Percentiles rank a stretch among this genome's conserved stretches.
phyloP scores from a whole-genome alignment of 2,329 filamentous ascomycete species.

The Paraphaeosphaeria sporulosa region DNA sequence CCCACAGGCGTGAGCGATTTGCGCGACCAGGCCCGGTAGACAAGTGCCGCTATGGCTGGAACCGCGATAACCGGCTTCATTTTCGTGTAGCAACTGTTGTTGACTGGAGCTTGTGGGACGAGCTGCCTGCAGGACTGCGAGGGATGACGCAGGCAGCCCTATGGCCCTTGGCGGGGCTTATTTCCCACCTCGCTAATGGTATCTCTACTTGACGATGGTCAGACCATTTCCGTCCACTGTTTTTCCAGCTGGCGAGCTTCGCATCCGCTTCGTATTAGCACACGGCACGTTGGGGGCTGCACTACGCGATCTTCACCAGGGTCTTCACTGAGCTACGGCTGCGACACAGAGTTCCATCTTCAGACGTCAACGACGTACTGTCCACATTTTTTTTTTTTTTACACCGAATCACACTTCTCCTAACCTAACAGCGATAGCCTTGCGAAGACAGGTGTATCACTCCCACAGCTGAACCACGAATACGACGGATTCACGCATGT shows the following conservation, averaged over 20 bases:
- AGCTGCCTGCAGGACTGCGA: neutral
- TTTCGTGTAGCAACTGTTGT: slow-evolving; percentile 18
- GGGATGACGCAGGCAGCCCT: slow-evolving; percentile 2
- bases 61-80: slow-evolving; percentile 43
- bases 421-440: neutral
- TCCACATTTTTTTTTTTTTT: neutral
- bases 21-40: slow-evolving; percentile 50
- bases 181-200: neutral
- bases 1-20: slow-evolving; percentile 78
- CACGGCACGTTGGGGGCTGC: neutral
- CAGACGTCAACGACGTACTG: neutral
- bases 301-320: neutral
- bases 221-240: neutral
- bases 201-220: neutral
- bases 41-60: slow-evolving; percentile 46
- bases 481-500: neutral
- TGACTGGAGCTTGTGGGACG: slow-evolving; percentile 9
- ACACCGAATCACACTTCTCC: neutral
- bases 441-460: neutral
- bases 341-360: neutral
- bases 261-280: neutral
- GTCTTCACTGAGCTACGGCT: neutral
- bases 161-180: slow-evolving; percentile 2
- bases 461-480: neutral
- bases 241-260: neutral